Conservation (phyloP, 768 basidiomycete genomes). For the Candolleomyces efflorescens region DNA sequence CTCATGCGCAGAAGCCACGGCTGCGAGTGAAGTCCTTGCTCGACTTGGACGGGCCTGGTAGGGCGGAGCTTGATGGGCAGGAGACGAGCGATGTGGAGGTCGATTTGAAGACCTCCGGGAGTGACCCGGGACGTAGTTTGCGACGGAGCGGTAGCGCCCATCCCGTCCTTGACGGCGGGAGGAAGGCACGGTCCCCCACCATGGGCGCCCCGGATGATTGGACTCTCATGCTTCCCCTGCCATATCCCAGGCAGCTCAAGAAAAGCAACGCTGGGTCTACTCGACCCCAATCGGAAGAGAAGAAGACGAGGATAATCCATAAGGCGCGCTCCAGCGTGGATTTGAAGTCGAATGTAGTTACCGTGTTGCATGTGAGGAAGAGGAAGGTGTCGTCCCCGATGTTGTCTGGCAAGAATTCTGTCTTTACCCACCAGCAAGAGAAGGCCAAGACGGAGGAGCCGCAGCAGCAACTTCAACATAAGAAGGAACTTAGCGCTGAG, state of each 20-base stretch:
- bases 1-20: background rate
- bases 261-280: background rate
- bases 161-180: background rate
- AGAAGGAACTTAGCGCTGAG: background rate
- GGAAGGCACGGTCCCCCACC: background rate
- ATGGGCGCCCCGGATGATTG: background rate
- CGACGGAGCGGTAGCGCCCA: slow-evolving; percentile 2
- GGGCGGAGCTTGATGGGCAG: background rate
- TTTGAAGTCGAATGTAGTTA: background rate
- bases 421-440: background rate
- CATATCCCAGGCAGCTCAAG: background rate
- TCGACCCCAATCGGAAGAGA: background rate
- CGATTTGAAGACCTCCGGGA: background rate
- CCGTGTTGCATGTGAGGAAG: background rate
- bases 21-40: background rate
- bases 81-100: background rate
- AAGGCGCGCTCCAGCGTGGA: slow-evolving; percentile 7
- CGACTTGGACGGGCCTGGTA: background rate
- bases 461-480: background rate
- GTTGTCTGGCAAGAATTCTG: background rate
- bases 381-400: background rate
- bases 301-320: background rate
- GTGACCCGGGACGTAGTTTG: background rate
- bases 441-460: background rate
- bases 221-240: slow-evolving; percentile 9